phyloP scores from a whole-genome alignment of 768 basidiomycete species.

The Lentinula boryana region DNA sequence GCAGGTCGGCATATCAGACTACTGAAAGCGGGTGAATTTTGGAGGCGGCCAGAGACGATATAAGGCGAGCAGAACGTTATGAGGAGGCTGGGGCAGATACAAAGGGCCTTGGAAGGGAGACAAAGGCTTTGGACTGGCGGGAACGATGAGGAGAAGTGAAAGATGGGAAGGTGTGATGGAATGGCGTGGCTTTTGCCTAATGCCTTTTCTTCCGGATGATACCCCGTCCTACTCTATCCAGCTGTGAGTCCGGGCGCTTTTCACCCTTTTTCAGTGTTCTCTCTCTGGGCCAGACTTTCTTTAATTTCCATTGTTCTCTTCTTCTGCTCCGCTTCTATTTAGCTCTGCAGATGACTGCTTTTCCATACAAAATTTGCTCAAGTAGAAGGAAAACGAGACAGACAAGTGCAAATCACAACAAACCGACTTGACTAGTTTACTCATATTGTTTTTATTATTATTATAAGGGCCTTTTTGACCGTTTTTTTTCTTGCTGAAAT shows the following conservation, averaged over 20 bases:
- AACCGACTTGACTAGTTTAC: neutral
- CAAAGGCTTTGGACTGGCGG: neutral
- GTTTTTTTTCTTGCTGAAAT: no score
- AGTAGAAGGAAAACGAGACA: neutral
- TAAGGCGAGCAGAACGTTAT: neutral
- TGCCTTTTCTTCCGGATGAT: neutral
- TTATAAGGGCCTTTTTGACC: neutral
- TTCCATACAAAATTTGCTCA: neutral
- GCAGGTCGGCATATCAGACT: constrained; percentile 70
- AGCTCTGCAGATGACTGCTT: neutral
- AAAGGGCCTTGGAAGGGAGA: neutral
- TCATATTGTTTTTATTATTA: neutral
- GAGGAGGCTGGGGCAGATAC: neutral
- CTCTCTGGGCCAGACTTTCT: neutral
- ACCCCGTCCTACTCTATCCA: constrained; percentile 1
- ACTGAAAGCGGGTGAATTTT: constrained; percentile 14
- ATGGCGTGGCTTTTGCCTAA: neutral
- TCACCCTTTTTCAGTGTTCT: neutral
- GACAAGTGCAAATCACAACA: neutral
- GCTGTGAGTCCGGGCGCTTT: neutral
- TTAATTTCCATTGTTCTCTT: neutral
- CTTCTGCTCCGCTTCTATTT: neutral
- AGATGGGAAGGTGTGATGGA: constrained; percentile 7
- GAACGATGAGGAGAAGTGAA: constrained; percentile 5
- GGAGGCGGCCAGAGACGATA: constrained; percentile 16